Evolutionary conservation across 2,329 filamentous ascomycete species (phyloP).

Genomic region (Fusarium chaquense): DNA sequence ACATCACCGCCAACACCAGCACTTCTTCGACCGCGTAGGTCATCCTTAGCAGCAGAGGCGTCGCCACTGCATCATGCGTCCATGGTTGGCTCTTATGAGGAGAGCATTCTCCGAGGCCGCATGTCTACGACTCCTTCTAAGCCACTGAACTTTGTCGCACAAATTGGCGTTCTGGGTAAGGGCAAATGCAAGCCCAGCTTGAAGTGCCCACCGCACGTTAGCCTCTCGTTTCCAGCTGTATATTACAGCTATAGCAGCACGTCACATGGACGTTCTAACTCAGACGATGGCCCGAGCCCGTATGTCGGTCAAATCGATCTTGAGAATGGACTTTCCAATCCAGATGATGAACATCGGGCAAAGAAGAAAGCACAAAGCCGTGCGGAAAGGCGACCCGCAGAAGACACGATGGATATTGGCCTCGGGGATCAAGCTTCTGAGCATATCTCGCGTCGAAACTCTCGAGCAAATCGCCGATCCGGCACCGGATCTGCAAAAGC

Average conservation of each 20-base stretch:
- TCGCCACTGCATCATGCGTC: slow-evolving; percentile 89
- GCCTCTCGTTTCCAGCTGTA: slow-evolving; percentile 90
- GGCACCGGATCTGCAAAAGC: slow-evolving; percentile 64
- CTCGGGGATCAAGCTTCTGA: slow-evolving; percentile 36
- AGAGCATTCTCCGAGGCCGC: slow-evolving; percentile 91
- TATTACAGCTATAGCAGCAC: slow-evolving; percentile 92
- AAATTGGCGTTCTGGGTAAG: slow-evolving; percentile 92
- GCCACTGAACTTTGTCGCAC: slow-evolving; percentile 90
- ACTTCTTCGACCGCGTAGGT: slow-evolving; percentile 68
- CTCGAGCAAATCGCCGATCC: slow-evolving; percentile 66
- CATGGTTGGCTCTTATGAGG: slow-evolving; percentile 98
- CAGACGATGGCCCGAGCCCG: slow-evolving; percentile 89
- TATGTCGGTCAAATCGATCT: slow-evolving; percentile 95
- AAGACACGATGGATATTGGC: slow-evolving; percentile 43
- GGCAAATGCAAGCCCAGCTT: slow-evolving; percentile 89
- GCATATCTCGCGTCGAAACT: slow-evolving; percentile 48
- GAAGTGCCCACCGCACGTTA: slow-evolving; percentile 89
- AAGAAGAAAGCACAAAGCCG: slow-evolving; percentile 63
- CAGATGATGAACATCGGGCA: slow-evolving; percentile 60
- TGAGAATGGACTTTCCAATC: slow-evolving; percentile 77
- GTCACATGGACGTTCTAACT: slow-evolving; percentile 70
- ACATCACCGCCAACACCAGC: slow-evolving; percentile 64
- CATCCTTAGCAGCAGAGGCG: slow-evolving; percentile 78
- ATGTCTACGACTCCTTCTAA: slow-evolving; percentile 98
- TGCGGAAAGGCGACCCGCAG: slow-evolving; percentile 52